Evolutionary conservation across 2,329 filamentous ascomycete species (phyloP), one percentile per base, ranked within the genome.

Genomic region (Gaeumannomyces tritici): DNA sequence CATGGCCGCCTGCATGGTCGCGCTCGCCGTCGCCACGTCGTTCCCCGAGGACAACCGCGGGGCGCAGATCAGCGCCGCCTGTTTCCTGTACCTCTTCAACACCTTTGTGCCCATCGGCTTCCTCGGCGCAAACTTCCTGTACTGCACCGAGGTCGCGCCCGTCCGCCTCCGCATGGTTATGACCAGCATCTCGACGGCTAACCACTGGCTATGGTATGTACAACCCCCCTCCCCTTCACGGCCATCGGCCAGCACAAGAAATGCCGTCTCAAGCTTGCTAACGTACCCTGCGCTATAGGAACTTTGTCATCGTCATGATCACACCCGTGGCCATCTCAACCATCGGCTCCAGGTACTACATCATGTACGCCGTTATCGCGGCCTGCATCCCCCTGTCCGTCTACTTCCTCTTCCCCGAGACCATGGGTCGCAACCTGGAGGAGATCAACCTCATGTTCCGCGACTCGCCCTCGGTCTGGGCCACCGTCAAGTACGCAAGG

Each of bases 41-140:
- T 80, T 77, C 67, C 74, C 77, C 8, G 74, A 71, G 51, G 69
- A 70, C 13, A 80, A 81, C 70, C 74, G 73, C 6, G 65, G 73
- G 1, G 77, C 82, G 2, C 76, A 80, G 64, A 78, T 84, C 55
- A 77, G 77, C 0, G 80, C 80, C 1, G 81, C 80, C 1, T 76
- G 81, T 64, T 84, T 84, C 70, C 76, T 86, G 59, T 86, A 83
- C 70, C 70, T 83, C 57, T 87, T 83, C 74, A 82, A 84, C 71
- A 81, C 80, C 67, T 85, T 85, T 71, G 80, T 84, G 56, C 82
- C 81, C 0, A 80, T 84, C 63, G 83, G 82, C 0, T 85, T 83
- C 72, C 74, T 84, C 0, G 83, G 83, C 1, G 77, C 81, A 42
- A 85, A 83, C 66, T 85, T 85, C 72, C 74, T 85, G 18, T 86